Evolutionary conservation across 2,329 filamentous ascomycete genomes (phyloP).

Genomic region (Magnaporthiopsis incrustans): DNA sequence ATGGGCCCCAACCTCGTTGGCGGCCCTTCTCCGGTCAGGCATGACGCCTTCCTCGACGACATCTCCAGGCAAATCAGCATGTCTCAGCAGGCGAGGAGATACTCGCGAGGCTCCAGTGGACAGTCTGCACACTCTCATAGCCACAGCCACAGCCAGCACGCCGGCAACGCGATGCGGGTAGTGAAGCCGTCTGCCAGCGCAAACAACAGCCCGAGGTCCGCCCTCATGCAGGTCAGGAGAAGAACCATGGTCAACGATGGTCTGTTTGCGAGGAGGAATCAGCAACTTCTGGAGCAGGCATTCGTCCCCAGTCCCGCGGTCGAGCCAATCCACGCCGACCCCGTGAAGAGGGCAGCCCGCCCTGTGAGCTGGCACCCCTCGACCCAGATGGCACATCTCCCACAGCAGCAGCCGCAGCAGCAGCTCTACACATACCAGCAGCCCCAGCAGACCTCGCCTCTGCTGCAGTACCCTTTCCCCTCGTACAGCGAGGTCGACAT

Average conservation of each 20-base stretch:
- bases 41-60: slow-evolving; percentile 42
- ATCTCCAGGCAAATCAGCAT: slow-evolving; percentile 39
- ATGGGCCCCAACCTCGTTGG: slow-evolving; percentile 19
- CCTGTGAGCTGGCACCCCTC: slow-evolving; percentile 73
- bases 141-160: slow-evolving; percentile 11
- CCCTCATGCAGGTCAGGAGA: slow-evolving; percentile 40
- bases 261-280: slow-evolving; percentile 35
- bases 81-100: slow-evolving; percentile 35
- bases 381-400: slow-evolving; percentile 31
- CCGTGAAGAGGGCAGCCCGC: slow-evolving; percentile 35
- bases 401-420: slow-evolving; percentile 20
- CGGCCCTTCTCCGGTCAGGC: slow-evolving; percentile 22
- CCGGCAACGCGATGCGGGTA: slow-evolving; percentile 47
- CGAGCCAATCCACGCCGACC: slow-evolving; percentile 24
- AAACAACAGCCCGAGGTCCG: slow-evolving; percentile 58
- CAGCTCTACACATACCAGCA: slow-evolving; percentile 28
- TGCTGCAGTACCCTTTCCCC: slow-evolving; percentile 30
- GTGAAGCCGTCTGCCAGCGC: slow-evolving; percentile 48
- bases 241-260: slow-evolving; percentile 48
- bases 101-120: slow-evolving; percentile 41
- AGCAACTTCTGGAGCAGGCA: slow-evolving; percentile 38
- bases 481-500: slow-evolving; percentile 32
- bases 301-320: slow-evolving; percentile 26
- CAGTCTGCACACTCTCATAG: slow-evolving; percentile 25
- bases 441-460: slow-evolving; percentile 22